Base-by-base conservation (phyloP, 2,329 filamentous ascomycete genomes). In the Dothideomycetes sp. region DNA sequence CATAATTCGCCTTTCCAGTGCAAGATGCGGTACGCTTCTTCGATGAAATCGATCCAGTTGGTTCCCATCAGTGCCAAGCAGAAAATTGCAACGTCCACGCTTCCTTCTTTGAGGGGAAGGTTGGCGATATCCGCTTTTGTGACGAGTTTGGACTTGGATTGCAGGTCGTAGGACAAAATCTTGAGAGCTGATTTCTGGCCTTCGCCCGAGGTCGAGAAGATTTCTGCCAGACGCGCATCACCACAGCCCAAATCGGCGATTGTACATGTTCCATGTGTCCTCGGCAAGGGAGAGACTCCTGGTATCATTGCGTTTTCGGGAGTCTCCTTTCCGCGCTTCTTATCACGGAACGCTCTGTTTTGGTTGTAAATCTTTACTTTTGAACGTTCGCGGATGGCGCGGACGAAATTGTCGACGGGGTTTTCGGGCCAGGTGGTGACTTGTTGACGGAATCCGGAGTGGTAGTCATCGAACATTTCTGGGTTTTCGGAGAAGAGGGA, bases 1-100 rank as follows among this genome's bases (percentile, higher is more conserved):
- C 91, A 98, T 40, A 94, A 78, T 68, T 98, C 91, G 51, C 91
- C 91, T 57, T 91, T 89, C 75, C 87, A 88, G 56, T 86, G 82
- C 47, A 98, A 73, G 37, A 96, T 73, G 40, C 91, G 80, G 68
- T 86, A 94, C 11, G 89, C 89, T 66, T 98, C 91, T 64, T 96
- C 91, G 54, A 98, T 76, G 60, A 98, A 96, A 53, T 86, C 80
- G 39, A 94, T 75, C 89, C 91, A 98, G 66, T 98, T 98, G 41
- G 91, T 98, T 56, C 91, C 91, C 91, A 98, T 98, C 45, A 98
- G 76, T 35, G 89, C 91, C 22, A 98, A 74, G 62, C 91, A 98
- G 69, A 96, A 96, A 51, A 98, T 80, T 34, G 84, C 84, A 4
- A 98, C 73, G 60, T 98, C 87, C 46, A 87, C 79, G 47, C 74